phyloP scores from a whole-genome alignment of 441 rosid species.

The Pelargonium myrrhifolium region DNA sequence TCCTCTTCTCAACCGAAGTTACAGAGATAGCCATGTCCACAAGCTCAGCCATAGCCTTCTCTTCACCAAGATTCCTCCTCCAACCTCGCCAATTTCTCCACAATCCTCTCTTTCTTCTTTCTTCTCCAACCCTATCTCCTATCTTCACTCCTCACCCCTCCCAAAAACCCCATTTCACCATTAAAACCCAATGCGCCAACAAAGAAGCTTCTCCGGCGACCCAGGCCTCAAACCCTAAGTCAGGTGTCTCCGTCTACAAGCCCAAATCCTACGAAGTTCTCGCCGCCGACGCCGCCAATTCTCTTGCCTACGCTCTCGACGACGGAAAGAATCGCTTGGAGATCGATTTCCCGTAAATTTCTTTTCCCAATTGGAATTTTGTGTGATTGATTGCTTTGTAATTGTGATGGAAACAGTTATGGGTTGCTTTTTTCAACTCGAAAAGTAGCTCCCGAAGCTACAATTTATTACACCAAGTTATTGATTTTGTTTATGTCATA shows the following conservation, averaged over 20 bases:
- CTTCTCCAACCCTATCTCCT: neutral
- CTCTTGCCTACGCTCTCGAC: conserved; percentile 64
- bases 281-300: conserved; percentile 67
- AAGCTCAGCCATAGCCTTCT: neutral
- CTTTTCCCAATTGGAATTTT: neutral
- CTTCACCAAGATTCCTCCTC: neutral
- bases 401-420: neutral
- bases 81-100: neutral
- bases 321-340: conserved; percentile 70
- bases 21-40: conserved; percentile 5
- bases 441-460: neutral
- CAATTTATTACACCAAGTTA: neutral
- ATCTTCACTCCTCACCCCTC: neutral
- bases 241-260: conserved; percentile 71
- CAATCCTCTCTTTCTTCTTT: neutral
- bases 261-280: conserved; percentile 85
- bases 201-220: conserved; percentile 14
- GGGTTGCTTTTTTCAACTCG: neutral
- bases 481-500: neutral
- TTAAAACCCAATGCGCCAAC: conserved; percentile 1
- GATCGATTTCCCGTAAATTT: conserved; percentile 77
- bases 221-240: conserved; percentile 34
- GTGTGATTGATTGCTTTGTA: conserved; percentile 1
- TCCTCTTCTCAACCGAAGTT: conserved; percentile 1
- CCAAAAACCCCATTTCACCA: neutral